A percentile compares a stretch with the other conserved stretches of the same genome.
These are phyloP conservation scores for Citrus sinensis DNA, from an alignment of 345 rosid genomes.

Conservation along the genomic window DVS_A1.0 CM039163.1:6717501-6718000, in stretches of 20 bases:
- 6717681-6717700: constrained; percentile 86
- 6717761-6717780: constrained; percentile 6
- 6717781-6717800: background rate
- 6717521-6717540: background rate
- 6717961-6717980: background rate
- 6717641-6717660: constrained; percentile 34
- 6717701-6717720: constrained; percentile 68
- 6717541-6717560: background rate
- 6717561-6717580: background rate
- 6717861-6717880: constrained; percentile 85
- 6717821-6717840: background rate
- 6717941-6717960: background rate
- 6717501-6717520: background rate
- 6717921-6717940: constrained; percentile 29
- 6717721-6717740: constrained; percentile 79
- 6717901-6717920: constrained; percentile 99
- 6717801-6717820: background rate
- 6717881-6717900: constrained; percentile 86
- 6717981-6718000: background rate
- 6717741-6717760: constrained; percentile 50
- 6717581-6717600: background rate
- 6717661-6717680: constrained; percentile 97
- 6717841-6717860: constrained; percentile 17
- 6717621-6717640: background rate
- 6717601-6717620: background rate